Base-by-base conservation (phyloP, 2,329 filamentous ascomycete genomes). In the Scorias spongiosa region DNA sequence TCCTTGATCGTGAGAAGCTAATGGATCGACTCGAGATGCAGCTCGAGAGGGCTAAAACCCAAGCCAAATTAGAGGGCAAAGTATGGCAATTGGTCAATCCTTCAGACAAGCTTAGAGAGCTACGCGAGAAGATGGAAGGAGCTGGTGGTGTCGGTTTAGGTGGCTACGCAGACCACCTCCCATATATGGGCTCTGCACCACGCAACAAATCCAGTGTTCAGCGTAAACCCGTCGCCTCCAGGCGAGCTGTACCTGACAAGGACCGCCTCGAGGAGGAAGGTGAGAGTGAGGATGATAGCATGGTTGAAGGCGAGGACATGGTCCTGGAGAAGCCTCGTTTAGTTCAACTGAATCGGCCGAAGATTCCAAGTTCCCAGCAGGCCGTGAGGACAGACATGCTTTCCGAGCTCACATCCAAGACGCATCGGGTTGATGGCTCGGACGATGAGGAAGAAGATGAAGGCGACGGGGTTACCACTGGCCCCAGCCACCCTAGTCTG, bases 21-120 rank as follows among this genome's bases (percentile, higher is more conserved):
- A 93, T 98, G 83, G 84, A 87, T 59, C 81, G 88, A 43, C 73
- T 98, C 45, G 88, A 94, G 63, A 93, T 85, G 71, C 91, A 96
- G 65, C 77, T 98, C 37, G 89, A 96, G 67, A 75, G 91, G 50
- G 89, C 94, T 51, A 96, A 96, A 74, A 96, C 91, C 1, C 88
- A 96, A 60, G 94, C 86, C 65, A 95, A 95, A 65, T 76, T 98
- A 29, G 91, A 96, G 64, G 91, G 91, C 52, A 85, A 85, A 61
- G 80, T 86, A 8, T 94, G 89, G 83, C 84, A 93, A 49, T 69
- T 75, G 42, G 74, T 82, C 50, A 85, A 85, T 30, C 89, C 91
- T 10, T 95, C 87, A 39, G 91, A 98, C 65, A 81, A 88, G 55
- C 71, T 98, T 46, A 81, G 91, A 51, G 89, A 93, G 51, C 71